Conservation (phyloP, 140 eudicot species). For the Stevia rebaudiana region DNA sequence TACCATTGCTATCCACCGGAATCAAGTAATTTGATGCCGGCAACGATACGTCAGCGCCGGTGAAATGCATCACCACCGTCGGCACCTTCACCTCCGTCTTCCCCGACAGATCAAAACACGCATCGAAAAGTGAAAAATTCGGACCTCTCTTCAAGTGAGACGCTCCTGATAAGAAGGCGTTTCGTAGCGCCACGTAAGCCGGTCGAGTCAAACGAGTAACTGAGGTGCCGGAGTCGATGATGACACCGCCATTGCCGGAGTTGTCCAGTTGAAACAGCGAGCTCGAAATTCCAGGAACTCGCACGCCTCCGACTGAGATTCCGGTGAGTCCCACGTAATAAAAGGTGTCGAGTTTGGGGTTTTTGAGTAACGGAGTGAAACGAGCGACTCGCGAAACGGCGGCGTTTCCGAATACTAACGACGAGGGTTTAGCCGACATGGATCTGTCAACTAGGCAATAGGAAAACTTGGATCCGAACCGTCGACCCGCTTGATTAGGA, state of each 20-base stretch:
- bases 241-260: slow-evolving; percentile 58
- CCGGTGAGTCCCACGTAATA: slow-evolving; percentile 66
- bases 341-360: slow-evolving; percentile 30
- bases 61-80: slow-evolving; percentile 48
- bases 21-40: slow-evolving; percentile 41
- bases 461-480: slow-evolving; percentile 63
- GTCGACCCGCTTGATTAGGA: too few species aligned
- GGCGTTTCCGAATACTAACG: background rate
- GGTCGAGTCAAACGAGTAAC: slow-evolving; percentile 59
- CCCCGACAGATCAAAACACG: slow-evolving; percentile 52
- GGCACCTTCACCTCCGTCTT: slow-evolving; percentile 44
- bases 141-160: slow-evolving; percentile 29
- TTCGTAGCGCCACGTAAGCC: slow-evolving; percentile 50
- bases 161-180: slow-evolving; percentile 40
- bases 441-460: slow-evolving; percentile 53
- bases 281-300: slow-evolving; percentile 32
- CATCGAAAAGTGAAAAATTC: slow-evolving; percentile 61
- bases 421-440: too few species aligned
- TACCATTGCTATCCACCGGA: slow-evolving; percentile 57
- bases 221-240: slow-evolving; percentile 83
- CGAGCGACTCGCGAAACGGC: slow-evolving; percentile 44
- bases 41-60: slow-evolving; percentile 49
- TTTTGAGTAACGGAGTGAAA: slow-evolving; percentile 41
- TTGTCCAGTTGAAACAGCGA: slow-evolving; percentile 38
- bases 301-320: slow-evolving; percentile 56